phyloP scores from a whole-genome alignment of 2,329 filamentous ascomycete species.

The Plectosphaerella plurivora region DNA sequence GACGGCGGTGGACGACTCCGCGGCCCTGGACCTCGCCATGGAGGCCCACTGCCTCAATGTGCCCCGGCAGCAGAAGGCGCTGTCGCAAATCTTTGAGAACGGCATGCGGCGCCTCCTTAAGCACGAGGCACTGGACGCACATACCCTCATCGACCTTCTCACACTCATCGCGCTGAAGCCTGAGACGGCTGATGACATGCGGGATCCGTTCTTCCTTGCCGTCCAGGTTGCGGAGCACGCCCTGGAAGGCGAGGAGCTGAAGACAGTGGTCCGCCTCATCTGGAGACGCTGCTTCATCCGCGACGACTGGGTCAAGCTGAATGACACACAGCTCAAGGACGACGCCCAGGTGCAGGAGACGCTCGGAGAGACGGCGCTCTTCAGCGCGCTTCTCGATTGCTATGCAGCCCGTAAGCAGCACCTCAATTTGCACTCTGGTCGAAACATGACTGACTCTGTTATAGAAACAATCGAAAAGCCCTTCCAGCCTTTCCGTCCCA shows the following conservation, averaged over 20 bases:
- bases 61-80: constrained; percentile 56
- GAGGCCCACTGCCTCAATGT: constrained; percentile 57
- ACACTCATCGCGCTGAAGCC: constrained; percentile 61
- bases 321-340: constrained; percentile 70
- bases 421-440: not conserved
- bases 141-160: constrained; percentile 67
- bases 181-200: constrained; percentile 45
- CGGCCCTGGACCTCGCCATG: constrained; percentile 72
- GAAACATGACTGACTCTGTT: constrained; percentile 19
- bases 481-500: constrained; percentile 43
- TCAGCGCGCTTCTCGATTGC: constrained; percentile 60
- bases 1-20: constrained; percentile 73
- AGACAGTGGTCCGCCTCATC: constrained; percentile 58
- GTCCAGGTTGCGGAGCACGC: constrained; percentile 56
- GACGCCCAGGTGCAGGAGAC: constrained; percentile 63
- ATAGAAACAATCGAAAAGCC: constrained; percentile 37
- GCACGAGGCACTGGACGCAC: constrained; percentile 65
- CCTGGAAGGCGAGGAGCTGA: constrained; percentile 50
- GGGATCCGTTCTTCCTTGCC: constrained; percentile 71
- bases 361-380: constrained; percentile 63
- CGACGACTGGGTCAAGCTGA: constrained; percentile 80
- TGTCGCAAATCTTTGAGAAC: constrained; percentile 68
- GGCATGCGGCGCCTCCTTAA: constrained; percentile 66
- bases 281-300: constrained; percentile 84
- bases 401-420: constrained; percentile 57